These are phyloP conservation scores for Beta corolliflora DNA, from an alignment of 179 eudicot species.

Conservation along the genomic window DNA sequence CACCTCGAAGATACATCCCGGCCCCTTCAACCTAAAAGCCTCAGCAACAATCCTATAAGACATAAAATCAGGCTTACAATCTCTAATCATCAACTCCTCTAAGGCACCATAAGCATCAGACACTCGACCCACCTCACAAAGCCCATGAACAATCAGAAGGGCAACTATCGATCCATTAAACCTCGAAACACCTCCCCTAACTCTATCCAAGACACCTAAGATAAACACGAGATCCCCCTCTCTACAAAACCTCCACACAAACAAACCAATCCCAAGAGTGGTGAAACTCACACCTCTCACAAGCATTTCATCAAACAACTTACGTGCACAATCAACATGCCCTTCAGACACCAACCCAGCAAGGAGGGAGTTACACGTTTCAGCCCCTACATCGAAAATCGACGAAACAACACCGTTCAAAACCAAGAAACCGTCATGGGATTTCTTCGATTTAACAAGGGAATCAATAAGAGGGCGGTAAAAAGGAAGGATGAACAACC, in stretches of 20 bases:
- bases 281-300: constrained; percentile 43
- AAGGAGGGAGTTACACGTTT: constrained; percentile 58
- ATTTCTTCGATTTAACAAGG: constrained; percentile 35
- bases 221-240: constrained; percentile 34
- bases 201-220: constrained; percentile 53
- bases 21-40: constrained; percentile 45
- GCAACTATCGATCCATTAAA: constrained; percentile 68
- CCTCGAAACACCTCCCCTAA: constrained; percentile 34
- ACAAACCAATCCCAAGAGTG: constrained; percentile 79
- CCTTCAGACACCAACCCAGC: constrained; percentile 65
- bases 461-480: constrained; percentile 42
- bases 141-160: constrained; percentile 66
- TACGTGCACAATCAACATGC: constrained; percentile 38
- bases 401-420: constrained; percentile 27
- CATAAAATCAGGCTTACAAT: constrained; percentile 87
- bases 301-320: constrained; percentile 79
- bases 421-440: constrained; percentile 47
- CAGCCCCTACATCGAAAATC: constrained; percentile 38
- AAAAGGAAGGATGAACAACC: constrained; percentile 43
- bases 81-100: constrained; percentile 66
- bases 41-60: constrained; percentile 80
- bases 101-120: constrained; percentile 52
- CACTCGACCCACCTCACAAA: constrained; percentile 52
- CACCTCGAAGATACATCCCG: constrained; percentile 59
- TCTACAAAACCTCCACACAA: constrained; percentile 54